Conservation (phyloP, 2,329 filamentous ascomycete genomes). For the Lecanoromycetidae sp. region DNA sequence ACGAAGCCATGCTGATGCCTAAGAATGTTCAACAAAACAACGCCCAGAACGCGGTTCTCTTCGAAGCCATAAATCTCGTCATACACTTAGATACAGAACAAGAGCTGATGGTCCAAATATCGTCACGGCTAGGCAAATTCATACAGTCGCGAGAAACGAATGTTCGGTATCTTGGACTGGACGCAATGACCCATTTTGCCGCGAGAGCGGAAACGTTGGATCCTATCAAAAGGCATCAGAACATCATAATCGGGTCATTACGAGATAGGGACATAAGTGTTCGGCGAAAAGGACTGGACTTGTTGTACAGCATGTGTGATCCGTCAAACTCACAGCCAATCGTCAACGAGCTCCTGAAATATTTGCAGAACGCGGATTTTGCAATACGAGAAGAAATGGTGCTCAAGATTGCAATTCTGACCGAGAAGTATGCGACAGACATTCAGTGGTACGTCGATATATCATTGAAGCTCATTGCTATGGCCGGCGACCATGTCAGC, state of each 20-base stretch:
- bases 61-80: constrained; percentile 96
- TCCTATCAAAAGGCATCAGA: constrained; percentile 95
- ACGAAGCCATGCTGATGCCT: constrained; percentile 79
- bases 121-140: constrained; percentile 78
- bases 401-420: constrained; percentile 93
- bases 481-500: constrained; percentile 96
- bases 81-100: constrained; percentile 96
- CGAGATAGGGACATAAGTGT: constrained; percentile 96
- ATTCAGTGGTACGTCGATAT: constrained; percentile 99
- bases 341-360: constrained; percentile 84
- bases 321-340: constrained; percentile 86
- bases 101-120: constrained; percentile 91
- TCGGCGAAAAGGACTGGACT: constrained; percentile 82
- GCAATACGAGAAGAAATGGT: constrained; percentile 99
- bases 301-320: constrained; percentile 99
- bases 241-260: constrained; percentile 85
- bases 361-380: constrained; percentile 92
- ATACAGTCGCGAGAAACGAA: constrained; percentile 96
- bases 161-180: constrained; percentile 85
- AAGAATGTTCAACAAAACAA: constrained; percentile 99
- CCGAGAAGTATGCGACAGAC: constrained; percentile 96
- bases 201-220: constrained; percentile 87
- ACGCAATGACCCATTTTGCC: constrained; percentile 96
- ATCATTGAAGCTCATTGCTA: constrained; percentile 80
- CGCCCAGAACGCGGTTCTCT: constrained; percentile 92